Percentiles rank a stretch among this genome's conserved stretches.
Conservation (phyloP, 2,329 filamentous ascomycete species). For the Aspergillus sp. region DNA sequence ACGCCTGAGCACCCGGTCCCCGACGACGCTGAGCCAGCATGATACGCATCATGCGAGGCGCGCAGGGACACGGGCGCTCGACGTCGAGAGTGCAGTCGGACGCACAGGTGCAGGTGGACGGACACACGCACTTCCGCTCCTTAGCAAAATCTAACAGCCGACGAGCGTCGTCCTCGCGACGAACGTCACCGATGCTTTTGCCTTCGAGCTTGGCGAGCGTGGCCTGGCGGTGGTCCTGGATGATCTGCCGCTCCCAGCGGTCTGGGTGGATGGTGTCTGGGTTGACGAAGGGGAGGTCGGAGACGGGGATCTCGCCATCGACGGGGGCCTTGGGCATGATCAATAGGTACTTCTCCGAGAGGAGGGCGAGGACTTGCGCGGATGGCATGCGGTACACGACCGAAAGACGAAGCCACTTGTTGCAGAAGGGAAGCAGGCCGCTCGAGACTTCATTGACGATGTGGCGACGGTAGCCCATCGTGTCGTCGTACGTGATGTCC, state of each 20-base stretch:
- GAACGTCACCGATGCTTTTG: conserved; percentile 27
- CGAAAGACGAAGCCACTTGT: conserved; percentile 24
- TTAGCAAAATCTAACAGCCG: conserved; percentile 20
- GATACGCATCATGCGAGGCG: conserved; percentile 26
- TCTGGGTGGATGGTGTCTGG: conserved; percentile 8
- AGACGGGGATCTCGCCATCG: conserved; percentile 8
- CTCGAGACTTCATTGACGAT: conserved; percentile 17
- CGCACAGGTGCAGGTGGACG: conserved; percentile 25
- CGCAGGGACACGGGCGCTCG: conserved; percentile 28
- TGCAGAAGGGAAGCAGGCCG: conserved; percentile 14
- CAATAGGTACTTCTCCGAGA: conserved; percentile 31
- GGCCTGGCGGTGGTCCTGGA: conserved; percentile 25
- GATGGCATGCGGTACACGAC: conserved; percentile 23
- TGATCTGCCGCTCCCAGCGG: conserved; percentile 19
- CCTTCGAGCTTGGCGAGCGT: conserved; percentile 28
- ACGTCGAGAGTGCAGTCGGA: conserved; percentile 24
- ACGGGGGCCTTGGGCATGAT: conserved; percentile 12
- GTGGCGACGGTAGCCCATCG: conserved; percentile 22
- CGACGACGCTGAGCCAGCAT: conserved; percentile 17
- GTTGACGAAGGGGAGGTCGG: conserved; percentile 20
- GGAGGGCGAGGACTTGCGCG: conserved; percentile 18
- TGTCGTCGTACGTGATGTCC: conserved; percentile 15
- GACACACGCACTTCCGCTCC: conserved; percentile 31
- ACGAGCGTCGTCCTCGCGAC: conserved; percentile 18
- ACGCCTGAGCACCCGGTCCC: conserved; percentile 8